These are phyloP conservation scores for Nicotiana obtusifolia DNA, from an alignment of 257 asterid genomes.

Conservation along the genomic window DNA sequence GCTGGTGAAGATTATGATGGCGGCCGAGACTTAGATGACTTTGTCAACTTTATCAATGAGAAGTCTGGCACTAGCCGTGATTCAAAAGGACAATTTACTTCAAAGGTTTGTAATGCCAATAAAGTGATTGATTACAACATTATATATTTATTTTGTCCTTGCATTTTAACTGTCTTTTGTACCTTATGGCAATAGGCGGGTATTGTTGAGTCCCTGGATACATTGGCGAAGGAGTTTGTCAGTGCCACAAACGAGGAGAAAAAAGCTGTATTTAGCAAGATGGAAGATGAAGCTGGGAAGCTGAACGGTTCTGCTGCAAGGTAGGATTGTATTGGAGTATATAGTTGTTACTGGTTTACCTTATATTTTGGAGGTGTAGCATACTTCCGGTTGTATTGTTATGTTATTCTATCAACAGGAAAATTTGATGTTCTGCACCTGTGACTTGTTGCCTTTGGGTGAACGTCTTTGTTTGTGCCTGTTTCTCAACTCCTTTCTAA, in stretches of 20 bases:
- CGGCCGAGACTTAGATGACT: slow-evolving; percentile 56
- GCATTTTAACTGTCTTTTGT: slow-evolving; percentile 14
- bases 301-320: slow-evolving; percentile 67
- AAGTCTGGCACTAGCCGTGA: slow-evolving; percentile 86
- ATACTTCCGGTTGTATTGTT: background rate
- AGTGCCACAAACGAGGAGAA: slow-evolving; percentile 58
- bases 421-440: background rate
- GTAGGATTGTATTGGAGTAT: slow-evolving; percentile 23
- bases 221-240: slow-evolving; percentile 66
- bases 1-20: slow-evolving; percentile 93
- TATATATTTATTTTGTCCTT: background rate
- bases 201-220: slow-evolving; percentile 49
- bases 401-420: background rate
- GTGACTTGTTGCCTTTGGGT: background rate
- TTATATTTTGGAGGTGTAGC: slow-evolving; percentile 3
- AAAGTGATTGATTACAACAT: background rate
- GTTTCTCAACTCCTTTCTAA: background rate
- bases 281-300: slow-evolving; percentile 79
- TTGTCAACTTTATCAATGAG: slow-evolving; percentile 80
- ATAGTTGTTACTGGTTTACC: background rate
- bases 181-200: slow-evolving; percentile 59
- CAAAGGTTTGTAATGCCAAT: slow-evolving; percentile 46
- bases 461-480: background rate
- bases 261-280: slow-evolving; percentile 35
- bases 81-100: slow-evolving; percentile 66